Evolutionary conservation across 164 flowering plant genomes (phyloP).

Genomic region (Berberis vulgaris): DNA sequence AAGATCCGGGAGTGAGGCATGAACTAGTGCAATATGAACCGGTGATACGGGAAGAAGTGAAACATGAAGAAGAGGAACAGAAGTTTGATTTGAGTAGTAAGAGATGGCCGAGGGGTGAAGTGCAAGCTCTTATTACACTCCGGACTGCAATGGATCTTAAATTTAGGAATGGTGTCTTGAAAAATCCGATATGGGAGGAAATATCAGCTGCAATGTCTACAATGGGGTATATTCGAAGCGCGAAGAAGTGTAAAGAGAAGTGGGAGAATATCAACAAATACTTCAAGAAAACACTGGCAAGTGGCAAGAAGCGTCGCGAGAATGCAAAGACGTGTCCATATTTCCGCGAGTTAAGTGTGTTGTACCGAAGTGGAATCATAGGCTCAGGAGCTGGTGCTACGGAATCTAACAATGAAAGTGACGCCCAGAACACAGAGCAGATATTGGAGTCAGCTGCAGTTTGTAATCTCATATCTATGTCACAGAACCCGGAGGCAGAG

Average conservation of each 20-base stretch:
- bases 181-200: neutral
- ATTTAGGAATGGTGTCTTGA: neutral
- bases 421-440: neutral
- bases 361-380: neutral
- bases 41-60: neutral
- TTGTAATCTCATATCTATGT: neutral
- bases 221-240: neutral
- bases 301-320: neutral
- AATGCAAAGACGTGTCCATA: neutral
- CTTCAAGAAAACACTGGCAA: neutral
- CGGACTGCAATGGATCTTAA: neutral
- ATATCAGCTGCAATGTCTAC: neutral
- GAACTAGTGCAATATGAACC: neutral
- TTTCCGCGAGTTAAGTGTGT: neutral
- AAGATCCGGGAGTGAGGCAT: neutral
- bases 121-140: neutral
- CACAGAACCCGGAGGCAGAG: neutral
- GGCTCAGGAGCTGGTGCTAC: neutral
- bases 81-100: neutral
- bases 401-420: neutral
- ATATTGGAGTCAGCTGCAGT: neutral
- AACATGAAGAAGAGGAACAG: slow-evolving; percentile 4
- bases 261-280: slow-evolving; percentile 39
- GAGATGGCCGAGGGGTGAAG: neutral
- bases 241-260: slow-evolving; percentile 21